phyloP scores from a whole-genome alignment of 2,329 filamentous ascomycete species.

The Fusarium chaquense region DNA sequence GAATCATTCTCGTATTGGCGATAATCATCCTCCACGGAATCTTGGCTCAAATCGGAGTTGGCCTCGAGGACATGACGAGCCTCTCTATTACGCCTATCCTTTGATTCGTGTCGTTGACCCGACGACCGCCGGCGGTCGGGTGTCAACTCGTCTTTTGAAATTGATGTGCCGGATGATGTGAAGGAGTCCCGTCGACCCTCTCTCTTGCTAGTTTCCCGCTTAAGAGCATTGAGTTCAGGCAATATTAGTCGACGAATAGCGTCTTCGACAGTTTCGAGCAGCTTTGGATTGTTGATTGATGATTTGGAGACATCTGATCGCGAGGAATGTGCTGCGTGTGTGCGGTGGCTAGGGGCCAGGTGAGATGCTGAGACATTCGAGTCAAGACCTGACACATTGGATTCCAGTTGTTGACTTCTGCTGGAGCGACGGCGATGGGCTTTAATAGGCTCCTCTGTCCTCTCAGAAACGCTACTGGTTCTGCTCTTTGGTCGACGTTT shows the following conservation, averaged over 20 bases:
- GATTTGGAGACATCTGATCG: conserved; percentile 69
- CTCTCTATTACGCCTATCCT: conserved; percentile 64
- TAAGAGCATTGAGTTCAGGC: conserved; percentile 90
- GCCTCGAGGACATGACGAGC: conserved; percentile 67
- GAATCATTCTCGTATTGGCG: conserved; percentile 53
- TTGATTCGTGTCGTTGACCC: conserved; percentile 63
- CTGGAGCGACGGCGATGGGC: conserved; percentile 64
- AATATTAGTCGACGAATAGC: conserved; percentile 90
- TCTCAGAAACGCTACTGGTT: conserved; percentile 63
- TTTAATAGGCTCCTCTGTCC: conserved; percentile 59
- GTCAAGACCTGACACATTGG: conserved; percentile 64
- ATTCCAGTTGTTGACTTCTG: conserved; percentile 63
- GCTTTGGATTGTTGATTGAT: conserved; percentile 90
- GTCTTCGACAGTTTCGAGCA: conserved; percentile 92
- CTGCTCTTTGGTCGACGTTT: conserved; percentile 62
- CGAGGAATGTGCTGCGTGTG: conserved; percentile 66
- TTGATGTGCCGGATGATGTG: conserved; percentile 66
- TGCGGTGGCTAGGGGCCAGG: conserved; percentile 66
- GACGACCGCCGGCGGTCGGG: conserved; percentile 72
- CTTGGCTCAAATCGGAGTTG: conserved; percentile 61
- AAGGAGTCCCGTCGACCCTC: conserved; percentile 76
- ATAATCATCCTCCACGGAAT: conserved; percentile 58
- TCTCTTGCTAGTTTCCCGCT: conserved; percentile 86
- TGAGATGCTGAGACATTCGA: conserved; percentile 68
- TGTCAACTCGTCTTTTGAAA: conserved; percentile 67